Conservation (phyloP, 148 eudicot species). For the Cornus florida region DNA sequence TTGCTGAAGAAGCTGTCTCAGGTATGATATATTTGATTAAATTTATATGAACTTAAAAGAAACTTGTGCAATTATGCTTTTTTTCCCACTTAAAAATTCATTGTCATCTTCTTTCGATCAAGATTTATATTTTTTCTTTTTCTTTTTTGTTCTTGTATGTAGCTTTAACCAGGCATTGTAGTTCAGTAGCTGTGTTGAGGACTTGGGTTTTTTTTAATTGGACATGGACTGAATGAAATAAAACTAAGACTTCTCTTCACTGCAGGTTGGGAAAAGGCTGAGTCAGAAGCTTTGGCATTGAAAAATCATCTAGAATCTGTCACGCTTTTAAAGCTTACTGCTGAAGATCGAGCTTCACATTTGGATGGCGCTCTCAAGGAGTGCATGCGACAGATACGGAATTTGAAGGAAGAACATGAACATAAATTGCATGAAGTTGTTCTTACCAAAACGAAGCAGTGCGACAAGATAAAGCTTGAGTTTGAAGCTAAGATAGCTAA, state of each 20-base stretch:
- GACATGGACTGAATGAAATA: neutral
- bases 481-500: constrained; percentile 61
- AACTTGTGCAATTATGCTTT: neutral
- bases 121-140: neutral
- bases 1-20: constrained; percentile 98
- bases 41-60: neutral
- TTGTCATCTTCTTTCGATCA: no score
- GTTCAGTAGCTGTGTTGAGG: neutral
- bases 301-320: constrained; percentile 92
- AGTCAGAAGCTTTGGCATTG: constrained; percentile 81
- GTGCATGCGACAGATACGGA: constrained; percentile 93
- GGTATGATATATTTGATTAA: constrained; percentile 36
- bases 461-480: constrained; percentile 73
- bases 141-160: neutral
- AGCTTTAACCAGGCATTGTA: neutral
- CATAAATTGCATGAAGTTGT: constrained; percentile 68
- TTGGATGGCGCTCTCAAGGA: constrained; percentile 96
- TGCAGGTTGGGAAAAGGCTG: constrained; percentile 99
- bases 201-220: neutral
- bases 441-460: constrained; percentile 62
- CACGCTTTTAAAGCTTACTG: constrained; percentile 81
- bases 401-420: constrained; percentile 89
- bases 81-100: no score
- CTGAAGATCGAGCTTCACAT: constrained; percentile 87
- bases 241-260: neutral